phyloP scores from a whole-genome alignment of 2,329 filamentous ascomycete species.

The Colletotrichum sp. region DNA sequence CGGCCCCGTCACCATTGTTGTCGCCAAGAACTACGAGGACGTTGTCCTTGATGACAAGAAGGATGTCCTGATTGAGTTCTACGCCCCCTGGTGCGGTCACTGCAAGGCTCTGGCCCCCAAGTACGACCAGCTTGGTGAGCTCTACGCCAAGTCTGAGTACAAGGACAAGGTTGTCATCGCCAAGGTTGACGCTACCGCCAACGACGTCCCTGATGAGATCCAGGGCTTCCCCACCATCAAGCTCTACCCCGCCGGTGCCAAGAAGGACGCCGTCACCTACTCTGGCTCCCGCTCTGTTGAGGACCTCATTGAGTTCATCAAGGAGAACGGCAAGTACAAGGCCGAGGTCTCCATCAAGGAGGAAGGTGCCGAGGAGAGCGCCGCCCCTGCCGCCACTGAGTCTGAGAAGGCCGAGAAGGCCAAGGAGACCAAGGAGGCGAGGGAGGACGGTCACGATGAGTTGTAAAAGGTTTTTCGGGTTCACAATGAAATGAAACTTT shows the following conservation, averaged over 20 bases:
- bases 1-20: constrained; percentile 83
- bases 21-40: constrained; percentile 92
- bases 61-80: constrained; percentile 98
- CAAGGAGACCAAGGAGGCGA: constrained; percentile 49
- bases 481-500: constrained; percentile 18
- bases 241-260: constrained; percentile 89
- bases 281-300: constrained; percentile 85
- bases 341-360: constrained; percentile 66
- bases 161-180: constrained; percentile 88
- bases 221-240: constrained; percentile 99
- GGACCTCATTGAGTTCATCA: constrained; percentile 90
- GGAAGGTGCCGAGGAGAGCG: constrained; percentile 59
- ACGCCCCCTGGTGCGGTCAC: constrained; percentile 99
- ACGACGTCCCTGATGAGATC: constrained; percentile 97
- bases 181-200: constrained; percentile 95
- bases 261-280: constrained; percentile 86
- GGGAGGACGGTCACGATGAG: constrained; percentile 69
- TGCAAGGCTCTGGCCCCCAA: constrained; percentile 98
- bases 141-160: constrained; percentile 79
- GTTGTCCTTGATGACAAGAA: constrained; percentile 92
- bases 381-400: constrained; percentile 57
- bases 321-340: constrained; percentile 93
- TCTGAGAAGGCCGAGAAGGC: constrained; percentile 36
- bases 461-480: constrained; percentile 59
- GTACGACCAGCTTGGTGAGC: constrained; percentile 87